Conservation (phyloP, 768 basidiomycete species). For the Suillus lakei region DNA sequence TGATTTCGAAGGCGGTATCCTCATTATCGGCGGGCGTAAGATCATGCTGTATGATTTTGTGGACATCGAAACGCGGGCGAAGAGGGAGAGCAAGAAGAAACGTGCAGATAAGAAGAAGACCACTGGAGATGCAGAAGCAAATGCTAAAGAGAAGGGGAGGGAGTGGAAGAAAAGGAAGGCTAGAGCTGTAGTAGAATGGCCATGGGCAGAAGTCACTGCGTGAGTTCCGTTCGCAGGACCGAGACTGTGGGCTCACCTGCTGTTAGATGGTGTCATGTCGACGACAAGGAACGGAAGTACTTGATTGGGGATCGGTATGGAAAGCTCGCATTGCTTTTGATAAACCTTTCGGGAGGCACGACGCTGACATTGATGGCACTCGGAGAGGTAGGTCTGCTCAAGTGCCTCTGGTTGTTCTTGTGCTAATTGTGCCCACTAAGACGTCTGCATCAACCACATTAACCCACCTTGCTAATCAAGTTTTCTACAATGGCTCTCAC, state of each 20-base stretch:
- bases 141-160: slow-evolving; percentile 53
- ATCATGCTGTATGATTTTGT: slow-evolving; percentile 66
- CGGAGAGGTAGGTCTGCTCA: slow-evolving; percentile 60
- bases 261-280: slow-evolving; percentile 56
- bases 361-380: slow-evolving; percentile 63
- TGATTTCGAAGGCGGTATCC: slow-evolving; percentile 63
- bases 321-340: slow-evolving; percentile 65
- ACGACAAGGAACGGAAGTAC: slow-evolving; percentile 49
- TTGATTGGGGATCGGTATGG: slow-evolving; percentile 77
- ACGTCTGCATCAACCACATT: slow-evolving; percentile 73
- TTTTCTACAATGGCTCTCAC: slow-evolving; percentile 82
- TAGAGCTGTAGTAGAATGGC: slow-evolving; percentile 67
- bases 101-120: slow-evolving; percentile 56
- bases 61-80: slow-evolving; percentile 49
- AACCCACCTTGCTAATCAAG: slow-evolving; percentile 71
- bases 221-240: slow-evolving; percentile 39
- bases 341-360: slow-evolving; percentile 46
- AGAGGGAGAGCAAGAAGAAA: slow-evolving; percentile 59
- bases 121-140: slow-evolving; percentile 47
- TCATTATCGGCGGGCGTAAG: slow-evolving; percentile 72
- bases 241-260: slow-evolving; percentile 7
- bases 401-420: slow-evolving; percentile 7
- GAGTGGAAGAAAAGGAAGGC: slow-evolving; percentile 60
- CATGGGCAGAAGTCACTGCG: slow-evolving; percentile 76
- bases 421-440: slow-evolving; percentile 38